Percentiles rank a stretch among this genome's conserved stretches.
Evolutionary conservation across 257 asterid genomes (phyloP).

Genomic region (Agastache rugosa): DNA sequence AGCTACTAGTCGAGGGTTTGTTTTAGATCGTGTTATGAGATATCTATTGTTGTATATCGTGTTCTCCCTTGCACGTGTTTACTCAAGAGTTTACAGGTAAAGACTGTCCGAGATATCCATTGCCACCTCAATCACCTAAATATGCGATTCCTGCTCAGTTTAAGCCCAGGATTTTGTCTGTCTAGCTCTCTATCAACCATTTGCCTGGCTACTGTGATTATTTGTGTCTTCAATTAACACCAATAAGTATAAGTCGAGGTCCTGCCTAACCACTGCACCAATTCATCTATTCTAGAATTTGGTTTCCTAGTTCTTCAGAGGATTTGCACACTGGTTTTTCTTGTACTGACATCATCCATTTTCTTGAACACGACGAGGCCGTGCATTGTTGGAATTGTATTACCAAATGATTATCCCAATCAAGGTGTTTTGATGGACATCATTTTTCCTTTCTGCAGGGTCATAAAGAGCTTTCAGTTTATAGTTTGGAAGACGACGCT

Average conservation of each 20-base stretch:
- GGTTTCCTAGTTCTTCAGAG: background rate
- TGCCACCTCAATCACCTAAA: background rate
- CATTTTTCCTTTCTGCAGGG: conserved; percentile 22
- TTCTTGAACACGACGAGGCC: background rate
- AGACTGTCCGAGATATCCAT: too few relatives aligned
- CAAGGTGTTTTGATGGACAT: background rate
- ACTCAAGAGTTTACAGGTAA: background rate
- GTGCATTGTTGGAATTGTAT: background rate
- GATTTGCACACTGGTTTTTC: background rate
- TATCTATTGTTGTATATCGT: background rate
- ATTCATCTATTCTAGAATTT: background rate
- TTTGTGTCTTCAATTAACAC: background rate
- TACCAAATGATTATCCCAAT: background rate
- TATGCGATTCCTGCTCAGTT: background rate
- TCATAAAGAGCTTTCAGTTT: background rate
- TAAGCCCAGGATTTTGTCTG: background rate
- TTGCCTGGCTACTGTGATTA: background rate
- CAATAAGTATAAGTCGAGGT: background rate
- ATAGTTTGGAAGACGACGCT: background rate
- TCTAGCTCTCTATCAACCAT: background rate
- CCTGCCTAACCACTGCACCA: background rate
- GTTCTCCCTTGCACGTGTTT: background rate
- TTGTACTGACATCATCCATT: background rate
- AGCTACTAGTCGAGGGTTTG: background rate
- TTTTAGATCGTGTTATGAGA: background rate